These are phyloP conservation scores for Rhizomucor pusillus DNA, from an alignment of 371 early-diverging fungal genomes.

Conservation along the genomic window DNA sequence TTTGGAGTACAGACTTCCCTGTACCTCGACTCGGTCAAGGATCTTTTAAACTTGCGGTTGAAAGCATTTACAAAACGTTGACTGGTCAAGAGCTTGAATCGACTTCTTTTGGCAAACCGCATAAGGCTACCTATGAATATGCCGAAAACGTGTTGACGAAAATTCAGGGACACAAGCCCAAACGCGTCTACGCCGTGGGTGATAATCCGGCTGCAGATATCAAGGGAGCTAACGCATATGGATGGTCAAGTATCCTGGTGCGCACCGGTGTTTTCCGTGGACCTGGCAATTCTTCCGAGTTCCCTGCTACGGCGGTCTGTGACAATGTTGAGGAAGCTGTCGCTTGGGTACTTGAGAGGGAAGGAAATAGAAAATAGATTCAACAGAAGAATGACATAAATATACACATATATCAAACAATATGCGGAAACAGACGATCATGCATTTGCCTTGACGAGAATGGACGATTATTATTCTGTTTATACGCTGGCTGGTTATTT, in stretches of 20 bases:
- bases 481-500: no score
- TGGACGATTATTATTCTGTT: no score
- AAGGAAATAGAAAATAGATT: slow-evolving; percentile 14
- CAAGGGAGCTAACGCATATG: slow-evolving; percentile 78
- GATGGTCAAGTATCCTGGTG: slow-evolving; percentile 81
- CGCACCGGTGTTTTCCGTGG: slow-evolving; percentile 79
- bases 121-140: slow-evolving; percentile 68
- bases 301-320: slow-evolving; percentile 59
- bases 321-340: slow-evolving; percentile 82
- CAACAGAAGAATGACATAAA: no score
- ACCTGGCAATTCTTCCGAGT: slow-evolving; percentile 48
- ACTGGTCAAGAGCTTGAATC: slow-evolving; percentile 53
- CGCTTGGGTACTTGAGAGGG: slow-evolving; percentile 43
- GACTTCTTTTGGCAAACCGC: slow-evolving; percentile 84
- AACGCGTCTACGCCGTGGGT: slow-evolving; percentile 65
- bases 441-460: no score
- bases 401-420: no score
- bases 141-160: slow-evolving; percentile 53
- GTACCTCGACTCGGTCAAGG: slow-evolving; percentile 83
- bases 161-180: slow-evolving; percentile 4
- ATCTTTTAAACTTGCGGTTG: slow-evolving; percentile 69
- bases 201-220: slow-evolving; percentile 80
- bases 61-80: slow-evolving; percentile 39
- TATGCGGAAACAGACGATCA: no score
- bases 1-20: slow-evolving; percentile 85